phyloP scores from a whole-genome alignment of 2,329 filamentous ascomycete genomes.

The Epicoccum nigrum region DNA sequence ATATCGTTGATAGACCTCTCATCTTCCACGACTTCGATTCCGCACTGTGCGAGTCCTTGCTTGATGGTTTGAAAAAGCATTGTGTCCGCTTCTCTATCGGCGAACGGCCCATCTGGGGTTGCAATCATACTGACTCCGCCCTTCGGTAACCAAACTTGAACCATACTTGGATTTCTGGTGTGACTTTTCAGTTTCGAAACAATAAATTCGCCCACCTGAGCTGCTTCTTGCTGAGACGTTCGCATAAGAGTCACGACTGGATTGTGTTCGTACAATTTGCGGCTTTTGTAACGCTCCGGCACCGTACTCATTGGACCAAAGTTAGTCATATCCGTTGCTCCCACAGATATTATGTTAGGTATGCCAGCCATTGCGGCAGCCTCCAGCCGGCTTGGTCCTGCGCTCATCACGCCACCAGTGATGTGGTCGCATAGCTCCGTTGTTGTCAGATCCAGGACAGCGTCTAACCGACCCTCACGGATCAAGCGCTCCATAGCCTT shows the following conservation, averaged over 20 bases:
- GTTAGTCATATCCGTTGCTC: conserved; percentile 60
- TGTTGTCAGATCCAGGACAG: conserved; percentile 73
- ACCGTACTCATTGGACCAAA: conserved; percentile 64
- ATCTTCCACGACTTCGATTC: conserved; percentile 59
- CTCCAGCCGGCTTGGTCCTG: conserved; percentile 62
- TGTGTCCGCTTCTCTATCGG: conserved; percentile 56
- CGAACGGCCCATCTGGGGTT: conserved; percentile 59
- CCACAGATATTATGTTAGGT: conserved; percentile 60
- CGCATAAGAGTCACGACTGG: conserved; percentile 70
- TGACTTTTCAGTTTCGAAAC: conserved; percentile 57
- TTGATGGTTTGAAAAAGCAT: conserved; percentile 57
- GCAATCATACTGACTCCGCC: conserved; percentile 68
- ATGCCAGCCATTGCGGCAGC: conserved; percentile 64
- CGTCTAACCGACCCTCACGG: conserved; percentile 64
- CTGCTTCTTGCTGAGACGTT: conserved; percentile 64
- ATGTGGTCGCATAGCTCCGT: conserved; percentile 69
- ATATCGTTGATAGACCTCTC: conserved; percentile 61
- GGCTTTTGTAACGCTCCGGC: conserved; percentile 59
- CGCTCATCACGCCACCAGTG: conserved; percentile 67
- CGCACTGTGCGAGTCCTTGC: conserved; percentile 55
- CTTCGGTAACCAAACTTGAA: conserved; percentile 65
- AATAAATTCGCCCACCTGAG: conserved; percentile 62
- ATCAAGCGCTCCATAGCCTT: conserved; percentile 71
- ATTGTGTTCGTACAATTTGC: conserved; percentile 69
- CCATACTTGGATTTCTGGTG: conserved; percentile 48